Evolutionary conservation across 1,284 basidiomycete genomes (phyloP), one percentile per base, ranked within the genome.

Genomic region (Fistulinella cinereoalba): DNA sequence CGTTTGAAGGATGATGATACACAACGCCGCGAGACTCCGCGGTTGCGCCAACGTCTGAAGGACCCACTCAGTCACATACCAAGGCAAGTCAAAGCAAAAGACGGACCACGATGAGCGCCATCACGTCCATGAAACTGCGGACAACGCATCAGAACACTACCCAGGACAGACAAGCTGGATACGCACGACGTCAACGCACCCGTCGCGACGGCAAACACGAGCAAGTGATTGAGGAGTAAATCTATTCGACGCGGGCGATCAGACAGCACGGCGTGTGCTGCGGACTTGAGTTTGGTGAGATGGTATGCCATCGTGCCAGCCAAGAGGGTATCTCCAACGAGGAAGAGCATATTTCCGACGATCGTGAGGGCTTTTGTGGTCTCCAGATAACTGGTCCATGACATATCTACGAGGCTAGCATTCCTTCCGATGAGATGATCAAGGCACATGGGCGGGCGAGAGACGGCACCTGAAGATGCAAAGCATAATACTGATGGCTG

Each of bases 71-170:
- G 6, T 12, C 6, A n/a, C n/a, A n/a, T n/a, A n/a, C n/a, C n/a
- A n/a, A n/a, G n/a, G n/a, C n/a, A 15, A 31, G 5, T 8, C 3
- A 11, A 13, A 3, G 21, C 12, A 36, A 11, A n/a, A 18, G 16
- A 41, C 61, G 25, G 38, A 65, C 62, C 16, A 62, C 25, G 8
- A 62, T 18, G 37, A 65, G 58, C 2, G 61, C 58, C 18, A 66
- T 37, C n/a, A 64, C 29, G 37, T 66, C 64, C 16, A 63, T 44
- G 28, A 66, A 18, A 3, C 61, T 66, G 27, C 32, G 15, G 27
- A 2, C n/a, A 10, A 7, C 36, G 7, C 11, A 2, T 21, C 32
- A 12, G n/a, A 24, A n/a, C 13, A 22, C 13, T 23, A 11, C 9
- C 13, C 4, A 16, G 5, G 19, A 19, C 3, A 33, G 12, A 22